Evolutionary conservation across 176 grass and related monocot genomes (phyloP), one percentile per base, ranked within the genome.

Genomic region (Phragmites australis): DNA sequence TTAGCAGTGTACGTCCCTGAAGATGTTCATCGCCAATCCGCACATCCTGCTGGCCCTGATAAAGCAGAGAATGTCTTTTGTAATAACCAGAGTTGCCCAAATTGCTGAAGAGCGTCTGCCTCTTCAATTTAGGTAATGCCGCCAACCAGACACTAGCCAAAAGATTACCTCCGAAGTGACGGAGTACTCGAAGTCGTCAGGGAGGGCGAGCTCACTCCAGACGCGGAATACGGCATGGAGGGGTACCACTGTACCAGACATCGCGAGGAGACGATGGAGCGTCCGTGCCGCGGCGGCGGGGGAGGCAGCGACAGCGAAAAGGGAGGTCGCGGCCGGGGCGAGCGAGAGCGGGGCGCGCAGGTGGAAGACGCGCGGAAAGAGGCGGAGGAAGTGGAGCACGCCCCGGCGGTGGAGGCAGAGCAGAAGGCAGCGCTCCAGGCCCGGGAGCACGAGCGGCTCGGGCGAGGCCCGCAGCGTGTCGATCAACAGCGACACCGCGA

Each of bases 121-220:
- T 41, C 50, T 26, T 25, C 31, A 22, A 21, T 51, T 72, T 18
- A 52, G 9, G 9, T 43, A 62, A 9, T 64, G 43, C 5, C 13
- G 15, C 59, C 59, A 65, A 25, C 6, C 1, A 65, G 44, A 6
- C 0, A 64, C 8, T 2, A 51, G 31, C n/a, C 67, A 13, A 39
- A 82, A 18, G 19, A 25, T 2, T 49, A 40, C 2, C 43, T 50
- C 21, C 6, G 2, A 46, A 16, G 22, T n/a, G 48, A 93, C 77
- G 3, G 88, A 89, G 19, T 68, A 86, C 88, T 91, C 96, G 44
- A 97, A 94, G 58, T 92, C 89, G 44, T 91, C 88, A 10, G 92
- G 90, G 34, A 98, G 88, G 11, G 89, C 92, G 34, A 98, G 92
- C 75, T 93, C 96, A 40, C 88, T 83, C 88, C 96, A 94, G 43